Conservation (phyloP, 2,329 filamentous ascomycete genomes). For the Cercospora nicotianae region DNA sequence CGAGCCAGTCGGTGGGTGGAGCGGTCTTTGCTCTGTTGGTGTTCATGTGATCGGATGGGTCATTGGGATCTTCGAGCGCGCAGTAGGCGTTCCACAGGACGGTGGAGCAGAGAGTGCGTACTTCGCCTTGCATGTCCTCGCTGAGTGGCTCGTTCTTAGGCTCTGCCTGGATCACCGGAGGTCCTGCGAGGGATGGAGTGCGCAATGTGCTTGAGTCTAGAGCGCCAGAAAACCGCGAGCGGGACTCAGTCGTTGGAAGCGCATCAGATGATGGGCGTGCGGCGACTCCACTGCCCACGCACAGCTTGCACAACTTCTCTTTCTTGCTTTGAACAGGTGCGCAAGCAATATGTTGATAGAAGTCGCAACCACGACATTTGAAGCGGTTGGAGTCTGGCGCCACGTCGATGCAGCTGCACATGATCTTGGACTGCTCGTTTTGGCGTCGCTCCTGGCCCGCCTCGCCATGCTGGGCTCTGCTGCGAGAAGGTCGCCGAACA, state of each 20-base stretch:
- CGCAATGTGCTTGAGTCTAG: background rate
- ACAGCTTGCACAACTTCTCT: constrained; percentile 4
- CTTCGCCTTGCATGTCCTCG: constrained; percentile 19
- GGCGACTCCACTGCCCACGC: constrained; percentile 1
- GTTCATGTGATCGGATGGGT: background rate
- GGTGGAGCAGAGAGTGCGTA: constrained; percentile 20
- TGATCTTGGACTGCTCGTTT: background rate
- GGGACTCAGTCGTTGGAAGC: background rate
- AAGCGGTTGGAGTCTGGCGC: background rate
- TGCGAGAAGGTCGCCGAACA: background rate
- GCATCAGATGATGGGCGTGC: background rate
- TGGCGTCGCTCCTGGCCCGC: background rate
- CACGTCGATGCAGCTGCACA: constrained; percentile 12
- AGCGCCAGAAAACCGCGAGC: background rate
- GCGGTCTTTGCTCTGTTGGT: background rate
- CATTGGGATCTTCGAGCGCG: constrained; percentile 13
- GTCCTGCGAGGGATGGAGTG: background rate
- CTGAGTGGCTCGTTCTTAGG: constrained; percentile 1
- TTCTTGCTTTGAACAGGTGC: background rate
- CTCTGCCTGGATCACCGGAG: background rate
- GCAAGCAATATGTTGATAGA: constrained; percentile 4
- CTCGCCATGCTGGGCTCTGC: background rate
- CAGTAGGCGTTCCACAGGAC: constrained; percentile 25
- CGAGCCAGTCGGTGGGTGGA: constrained; percentile 19
- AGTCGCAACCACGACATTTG: constrained; percentile 1